Percentiles rank a stretch among this genome's conserved stretches.
Evolutionary conservation across 2,329 filamentous ascomycete species (phyloP).

Genomic region (Diplodia mutila): DNA sequence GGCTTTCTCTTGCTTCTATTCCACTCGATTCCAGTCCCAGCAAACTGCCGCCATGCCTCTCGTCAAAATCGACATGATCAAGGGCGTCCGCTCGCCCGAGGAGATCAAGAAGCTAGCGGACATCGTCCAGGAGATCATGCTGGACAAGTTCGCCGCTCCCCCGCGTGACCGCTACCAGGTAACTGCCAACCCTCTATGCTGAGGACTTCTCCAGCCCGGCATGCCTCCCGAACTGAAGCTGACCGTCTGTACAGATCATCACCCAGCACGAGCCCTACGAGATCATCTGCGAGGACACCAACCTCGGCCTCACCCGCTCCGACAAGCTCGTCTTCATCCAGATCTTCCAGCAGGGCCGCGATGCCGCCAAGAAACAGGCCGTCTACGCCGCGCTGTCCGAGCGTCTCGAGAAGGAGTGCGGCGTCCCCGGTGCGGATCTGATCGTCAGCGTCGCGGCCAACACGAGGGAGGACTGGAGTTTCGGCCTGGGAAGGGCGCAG

Average conservation of each 20-base stretch:
- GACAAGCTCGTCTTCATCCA: conserved; percentile 39
- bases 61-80: conserved; percentile 39
- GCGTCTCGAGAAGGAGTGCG: conserved; percentile 31
- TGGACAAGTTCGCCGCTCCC: conserved; percentile 36
- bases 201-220: too few relatives aligned
- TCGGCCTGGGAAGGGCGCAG: conserved; percentile 37
- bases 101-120: conserved; percentile 37
- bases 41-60: conserved; percentile 31
- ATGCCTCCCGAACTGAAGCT: not conserved
- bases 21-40: not conserved
- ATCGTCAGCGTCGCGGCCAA: conserved; percentile 34
- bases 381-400: conserved; percentile 34
- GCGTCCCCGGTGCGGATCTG: conserved; percentile 34
- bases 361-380: conserved; percentile 34
- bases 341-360: conserved; percentile 39
- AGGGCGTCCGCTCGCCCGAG: conserved; percentile 31
- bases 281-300: conserved; percentile 39
- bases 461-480: conserved; percentile 39
- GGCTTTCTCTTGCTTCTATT: not conserved
- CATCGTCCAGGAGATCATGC: conserved; percentile 35
- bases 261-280: conserved; percentile 40
- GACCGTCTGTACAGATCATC: conserved; percentile 30
- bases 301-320: conserved; percentile 33
- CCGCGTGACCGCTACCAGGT: conserved; percentile 36
- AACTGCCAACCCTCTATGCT: too few relatives aligned